phyloP scores from a whole-genome alignment of 1,284 basidiomycete genomes.

The Tilletia setariae region DNA sequence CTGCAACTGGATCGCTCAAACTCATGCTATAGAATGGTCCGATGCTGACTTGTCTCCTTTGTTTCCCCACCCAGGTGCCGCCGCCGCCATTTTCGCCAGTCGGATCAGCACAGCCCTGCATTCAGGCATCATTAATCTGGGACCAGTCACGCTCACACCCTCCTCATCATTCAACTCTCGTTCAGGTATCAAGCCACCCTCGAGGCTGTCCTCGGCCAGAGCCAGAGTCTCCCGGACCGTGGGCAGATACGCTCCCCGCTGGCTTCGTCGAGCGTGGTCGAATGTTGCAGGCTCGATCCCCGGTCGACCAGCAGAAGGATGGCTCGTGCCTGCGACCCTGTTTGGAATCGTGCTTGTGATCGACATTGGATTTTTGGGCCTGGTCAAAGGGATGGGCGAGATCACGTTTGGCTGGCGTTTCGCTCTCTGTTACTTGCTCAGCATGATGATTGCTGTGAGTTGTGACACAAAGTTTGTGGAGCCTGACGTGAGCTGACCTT shows the following conservation, averaged over 20 bases:
- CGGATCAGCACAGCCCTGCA: slow-evolving; percentile 82
- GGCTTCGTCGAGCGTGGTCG: not conserved
- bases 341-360: slow-evolving; percentile 35
- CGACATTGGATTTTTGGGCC: slow-evolving; percentile 35
- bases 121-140: slow-evolving; percentile 43
- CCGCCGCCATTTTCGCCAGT: slow-evolving; percentile 87
- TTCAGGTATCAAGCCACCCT: not conserved
- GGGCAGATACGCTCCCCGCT: not conserved
- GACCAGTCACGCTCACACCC: slow-evolving; percentile 7
- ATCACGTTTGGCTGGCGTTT: slow-evolving; percentile 47
- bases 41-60: slow-evolving; percentile 54
- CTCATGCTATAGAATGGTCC: too few species aligned
- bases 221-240: too few species aligned
- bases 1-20: too few species aligned
- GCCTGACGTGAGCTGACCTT: too few species aligned
- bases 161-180: not conserved
- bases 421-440: slow-evolving; percentile 26
- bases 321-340: slow-evolving; percentile 41
- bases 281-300: slow-evolving; percentile 10
- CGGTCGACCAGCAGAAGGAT: slow-evolving; percentile 35
- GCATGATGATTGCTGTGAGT: slow-evolving; percentile 14
- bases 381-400: slow-evolving; percentile 33
- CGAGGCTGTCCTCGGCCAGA: not conserved
- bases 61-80: slow-evolving; percentile 65
- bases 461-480: not conserved